Base-by-base conservation (phyloP, 768 basidiomycete genomes). In the Agrocybe praecox region DNA sequence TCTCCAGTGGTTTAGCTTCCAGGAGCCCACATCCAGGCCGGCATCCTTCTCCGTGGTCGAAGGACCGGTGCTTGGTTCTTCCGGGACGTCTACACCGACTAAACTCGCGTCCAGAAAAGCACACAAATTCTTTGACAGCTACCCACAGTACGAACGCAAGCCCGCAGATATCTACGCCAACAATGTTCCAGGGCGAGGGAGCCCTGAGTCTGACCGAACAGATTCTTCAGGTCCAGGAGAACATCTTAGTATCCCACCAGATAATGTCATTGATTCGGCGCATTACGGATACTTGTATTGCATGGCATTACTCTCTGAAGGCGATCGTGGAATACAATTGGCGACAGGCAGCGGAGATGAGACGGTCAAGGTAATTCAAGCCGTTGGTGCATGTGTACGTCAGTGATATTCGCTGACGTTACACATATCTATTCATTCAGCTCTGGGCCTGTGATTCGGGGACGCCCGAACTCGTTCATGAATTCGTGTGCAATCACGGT, bases 201-300 rank as follows among this genome's bases (percentile, higher is more conserved):
- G 69, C 49, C 69, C 68, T 17, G 73, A 75, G 36, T 73, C 68
- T 15, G 72, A 72, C 53, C 69, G 69, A 46, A 43, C 61, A n/a
- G 61, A 63, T 26, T 45, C 66, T 7, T 64, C 69, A 10, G 55
- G 60, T n/a, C 72, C 76, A 9, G 67, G 74, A 23, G 76, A 73
- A 12, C 73, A 74, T 49, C 67, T 92, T 24, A 72, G 78, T 49
- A 85, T 96, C 19, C 83, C 86, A 0, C 74, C 82, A 12, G 75
- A 74, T 53, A 91, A 93, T 62, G 88, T 94, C 26, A 77, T 94
- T 23, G 87, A 91, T 62, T 91, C 92, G 1, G 96, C 95, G 2
- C 96, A 98, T 71, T 96, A 87, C 68, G 96, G 96, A 9, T 98
- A 98, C 66, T 82, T 98, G 12, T 96, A 96, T 67, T 93, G 90